These are phyloP conservation scores for Venustampulla echinocandica DNA, from an alignment of 495 filamentous ascomycete genomes.

Conservation along the genomic window DNA sequence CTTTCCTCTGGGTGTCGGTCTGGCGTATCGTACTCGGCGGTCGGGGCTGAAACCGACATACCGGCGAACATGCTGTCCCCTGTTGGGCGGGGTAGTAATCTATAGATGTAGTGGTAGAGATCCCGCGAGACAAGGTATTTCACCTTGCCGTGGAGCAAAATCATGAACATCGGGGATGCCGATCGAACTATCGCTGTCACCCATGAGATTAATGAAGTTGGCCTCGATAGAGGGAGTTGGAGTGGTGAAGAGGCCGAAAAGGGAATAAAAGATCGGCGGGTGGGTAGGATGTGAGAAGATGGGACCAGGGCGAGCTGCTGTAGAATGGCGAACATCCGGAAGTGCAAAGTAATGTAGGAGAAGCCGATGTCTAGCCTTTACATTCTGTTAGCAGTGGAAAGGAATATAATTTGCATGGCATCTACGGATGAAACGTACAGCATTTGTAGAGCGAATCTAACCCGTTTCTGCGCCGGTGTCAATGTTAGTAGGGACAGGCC, in stretches of 20 bases:
- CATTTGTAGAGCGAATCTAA: not conserved
- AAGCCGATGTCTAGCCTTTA: constrained; percentile 15
- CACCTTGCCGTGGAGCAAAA: constrained; percentile 13
- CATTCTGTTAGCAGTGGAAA: not conserved
- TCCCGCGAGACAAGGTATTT: constrained; percentile 11
- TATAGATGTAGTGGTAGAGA: constrained; percentile 19
- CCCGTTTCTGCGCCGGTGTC: not conserved
- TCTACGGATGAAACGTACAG: not conserved
- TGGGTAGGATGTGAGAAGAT: constrained; percentile 30
- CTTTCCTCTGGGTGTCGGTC: constrained; percentile 1
- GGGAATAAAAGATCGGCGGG: constrained; percentile 38
- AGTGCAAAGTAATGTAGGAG: constrained; percentile 33
- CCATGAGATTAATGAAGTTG: constrained; percentile 2
- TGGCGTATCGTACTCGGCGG: constrained; percentile 17
- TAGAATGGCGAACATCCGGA: constrained; percentile 38
- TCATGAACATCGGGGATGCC: constrained; percentile 14
- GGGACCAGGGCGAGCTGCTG: constrained; percentile 40
- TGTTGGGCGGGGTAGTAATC: constrained; percentile 15
- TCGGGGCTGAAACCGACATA: constrained; percentile 1
- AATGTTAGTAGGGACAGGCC: not conserved
- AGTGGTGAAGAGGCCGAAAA: constrained; percentile 40
- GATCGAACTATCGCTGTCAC: constrained; percentile 1
- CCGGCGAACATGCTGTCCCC: constrained; percentile 20
- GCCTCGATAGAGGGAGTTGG: constrained; percentile 8
- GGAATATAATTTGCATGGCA: not conserved